A percentile compares a stretch with the other conserved stretches of the same genome.
phyloP scores from a whole-genome alignment of 140 eudicot species.

The Oenanthe javanica region DNA sequence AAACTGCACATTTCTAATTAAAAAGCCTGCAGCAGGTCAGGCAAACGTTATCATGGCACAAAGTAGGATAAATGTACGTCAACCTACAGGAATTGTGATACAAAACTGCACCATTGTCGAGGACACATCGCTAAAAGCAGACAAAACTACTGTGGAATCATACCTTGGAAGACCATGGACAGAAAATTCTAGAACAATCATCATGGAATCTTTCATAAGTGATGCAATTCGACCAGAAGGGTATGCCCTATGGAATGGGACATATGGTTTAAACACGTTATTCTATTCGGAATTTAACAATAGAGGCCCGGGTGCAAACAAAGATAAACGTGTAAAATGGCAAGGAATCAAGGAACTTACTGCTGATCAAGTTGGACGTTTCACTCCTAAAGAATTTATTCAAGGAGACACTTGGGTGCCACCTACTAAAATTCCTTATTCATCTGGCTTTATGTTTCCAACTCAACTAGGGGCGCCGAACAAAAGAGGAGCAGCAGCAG shows the following conservation, averaged over 20 bases:
- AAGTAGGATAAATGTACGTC: conserved; percentile 54
- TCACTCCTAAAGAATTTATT: conserved; percentile 36
- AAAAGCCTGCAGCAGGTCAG: conserved; percentile 57
- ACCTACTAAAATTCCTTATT: conserved; percentile 41
- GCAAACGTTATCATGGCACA: conserved; percentile 66
- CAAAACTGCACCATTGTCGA: conserved; percentile 56
- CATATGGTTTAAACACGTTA: conserved; percentile 54
- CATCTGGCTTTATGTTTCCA: conserved; percentile 27
- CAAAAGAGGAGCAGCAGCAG: background rate
- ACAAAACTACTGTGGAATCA: conserved; percentile 16
- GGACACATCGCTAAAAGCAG: conserved; percentile 34
- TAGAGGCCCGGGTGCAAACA: conserved; percentile 52
- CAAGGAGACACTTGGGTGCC: conserved; percentile 46
- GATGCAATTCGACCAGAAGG: conserved; percentile 66
- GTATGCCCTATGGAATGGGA: conserved; percentile 51
- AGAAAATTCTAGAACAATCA: conserved; percentile 57
- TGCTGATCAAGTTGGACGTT: conserved; percentile 23
- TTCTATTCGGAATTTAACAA: conserved; percentile 62
- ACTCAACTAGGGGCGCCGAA: conserved; percentile 18
- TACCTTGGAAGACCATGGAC: conserved; percentile 91
- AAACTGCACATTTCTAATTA: conserved; percentile 51
- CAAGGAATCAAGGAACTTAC: conserved; percentile 47
- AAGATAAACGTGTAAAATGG: conserved; percentile 44
- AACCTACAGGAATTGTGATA: conserved; percentile 51
- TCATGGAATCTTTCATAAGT: conserved; percentile 54